Evolutionary conservation across 805 yeast species (phyloP).

Genomic region (Yamadazyma tumulicola): DNA sequence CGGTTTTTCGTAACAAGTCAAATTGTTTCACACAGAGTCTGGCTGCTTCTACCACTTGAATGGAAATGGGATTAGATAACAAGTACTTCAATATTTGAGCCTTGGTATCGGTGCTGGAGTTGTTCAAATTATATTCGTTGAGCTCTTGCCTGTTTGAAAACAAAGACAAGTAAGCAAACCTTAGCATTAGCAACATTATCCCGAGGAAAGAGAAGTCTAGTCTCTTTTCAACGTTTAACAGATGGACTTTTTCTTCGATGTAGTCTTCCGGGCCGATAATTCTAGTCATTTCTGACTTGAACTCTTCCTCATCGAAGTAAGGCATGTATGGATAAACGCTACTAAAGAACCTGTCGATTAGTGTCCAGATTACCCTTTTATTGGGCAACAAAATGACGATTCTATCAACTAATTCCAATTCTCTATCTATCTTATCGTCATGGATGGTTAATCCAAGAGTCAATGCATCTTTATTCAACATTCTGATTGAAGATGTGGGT

Average conservation of each 20-base stretch:
- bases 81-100: slow-evolving; percentile 25
- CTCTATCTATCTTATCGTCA: slow-evolving; percentile 30
- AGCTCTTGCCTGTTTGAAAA: slow-evolving; percentile 31
- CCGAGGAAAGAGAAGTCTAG: slow-evolving; percentile 36
- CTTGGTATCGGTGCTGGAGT: slow-evolving; percentile 18
- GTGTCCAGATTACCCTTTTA: slow-evolving; percentile 50
- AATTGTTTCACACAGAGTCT: slow-evolving; percentile 35
- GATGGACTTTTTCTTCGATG: slow-evolving; percentile 17
- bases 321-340: slow-evolving; percentile 65
- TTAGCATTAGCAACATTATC: slow-evolving; percentile 28
- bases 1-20: slow-evolving; percentile 34
- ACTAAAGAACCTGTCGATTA: slow-evolving; percentile 57
- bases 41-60: slow-evolving; percentile 29
- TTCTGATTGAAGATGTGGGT: not conserved
- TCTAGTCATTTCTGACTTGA: slow-evolving; percentile 39
- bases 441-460: slow-evolving; percentile 32
- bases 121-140: slow-evolving; percentile 26
- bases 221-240: slow-evolving; percentile 26
- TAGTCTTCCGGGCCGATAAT: slow-evolving; percentile 41
- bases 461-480: slow-evolving; percentile 17
- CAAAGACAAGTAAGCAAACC: slow-evolving; percentile 34
- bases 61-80: slow-evolving; percentile 27
- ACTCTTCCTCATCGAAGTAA: slow-evolving; percentile 55
- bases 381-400: slow-evolving; percentile 48
- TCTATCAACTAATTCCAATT: slow-evolving; percentile 38